phyloP scores from a whole-genome alignment of 2,329 filamentous ascomycete species.

The Aspergillus sp. region DNA sequence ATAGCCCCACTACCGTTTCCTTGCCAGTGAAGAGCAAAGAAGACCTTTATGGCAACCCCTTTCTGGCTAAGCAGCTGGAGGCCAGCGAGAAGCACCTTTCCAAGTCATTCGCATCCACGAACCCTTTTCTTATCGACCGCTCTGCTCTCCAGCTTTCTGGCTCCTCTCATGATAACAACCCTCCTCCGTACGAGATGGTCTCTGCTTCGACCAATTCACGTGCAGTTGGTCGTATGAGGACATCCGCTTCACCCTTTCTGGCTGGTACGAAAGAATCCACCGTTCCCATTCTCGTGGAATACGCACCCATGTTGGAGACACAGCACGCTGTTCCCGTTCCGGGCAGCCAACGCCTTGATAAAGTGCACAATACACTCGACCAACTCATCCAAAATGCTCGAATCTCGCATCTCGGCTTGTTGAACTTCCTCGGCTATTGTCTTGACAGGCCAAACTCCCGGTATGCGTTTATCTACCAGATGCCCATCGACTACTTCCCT shows the following conservation, averaged over 20 bases:
- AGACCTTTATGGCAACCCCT: background rate
- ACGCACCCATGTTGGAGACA: conserved; percentile 32
- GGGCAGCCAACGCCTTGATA: conserved; percentile 25
- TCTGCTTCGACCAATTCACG: conserved; percentile 36
- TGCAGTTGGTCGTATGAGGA: conserved; percentile 32
- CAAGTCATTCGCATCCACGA: conserved; percentile 19
- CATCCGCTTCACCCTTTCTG: conserved; percentile 29
- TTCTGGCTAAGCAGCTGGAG: background rate
- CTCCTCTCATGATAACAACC: conserved; percentile 31
- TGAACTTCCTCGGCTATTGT: conserved; percentile 44
- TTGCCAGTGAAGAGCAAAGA: conserved; percentile 15
- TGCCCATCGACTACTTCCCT: conserved; percentile 44
- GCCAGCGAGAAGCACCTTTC: conserved; percentile 4
- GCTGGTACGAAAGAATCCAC: conserved; percentile 26
- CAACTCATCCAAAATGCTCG: conserved; percentile 35
- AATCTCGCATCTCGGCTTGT: conserved; percentile 34
- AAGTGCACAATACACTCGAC: conserved; percentile 31
- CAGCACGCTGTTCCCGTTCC: conserved; percentile 22
- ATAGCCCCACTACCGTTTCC: conserved; percentile 16
- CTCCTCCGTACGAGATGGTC: conserved; percentile 33
- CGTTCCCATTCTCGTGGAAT: conserved; percentile 36
- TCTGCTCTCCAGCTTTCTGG: conserved; percentile 33
- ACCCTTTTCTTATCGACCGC: conserved; percentile 32
- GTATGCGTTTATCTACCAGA: conserved; percentile 54
- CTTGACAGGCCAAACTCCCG: conserved; percentile 50